Conservation (phyloP, 371 early-diverging fungal genomes). For the Mortierella sp. region DNA sequence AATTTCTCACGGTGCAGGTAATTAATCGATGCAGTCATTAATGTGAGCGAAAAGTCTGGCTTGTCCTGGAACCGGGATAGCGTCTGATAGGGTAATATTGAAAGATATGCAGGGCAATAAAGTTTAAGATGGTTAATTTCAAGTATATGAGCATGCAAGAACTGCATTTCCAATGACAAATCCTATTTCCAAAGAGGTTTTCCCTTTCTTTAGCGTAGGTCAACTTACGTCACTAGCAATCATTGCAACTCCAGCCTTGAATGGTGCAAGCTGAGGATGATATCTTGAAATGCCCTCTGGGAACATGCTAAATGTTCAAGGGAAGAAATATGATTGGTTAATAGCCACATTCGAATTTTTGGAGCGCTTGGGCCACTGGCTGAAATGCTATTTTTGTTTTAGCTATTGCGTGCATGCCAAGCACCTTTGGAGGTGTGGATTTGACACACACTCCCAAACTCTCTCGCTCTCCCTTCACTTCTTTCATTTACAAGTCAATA, state of each 20-base stretch:
- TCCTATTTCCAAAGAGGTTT: slow-evolving; percentile 2
- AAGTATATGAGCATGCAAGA: background rate
- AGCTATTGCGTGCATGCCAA: too few relatives aligned
- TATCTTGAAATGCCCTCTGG: slow-evolving; percentile 54
- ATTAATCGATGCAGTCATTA: slow-evolving; percentile 54
- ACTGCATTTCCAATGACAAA: slow-evolving; percentile 32
- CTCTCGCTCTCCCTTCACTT: background rate
- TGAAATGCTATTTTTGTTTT: too few relatives aligned
- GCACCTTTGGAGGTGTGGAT: background rate
- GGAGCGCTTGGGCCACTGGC: background rate
- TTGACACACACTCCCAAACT: background rate
- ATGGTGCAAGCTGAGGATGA: slow-evolving; percentile 51
- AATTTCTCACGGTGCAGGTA: slow-evolving; percentile 57
- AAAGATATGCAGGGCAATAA: background rate
- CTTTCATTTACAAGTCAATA: background rate
- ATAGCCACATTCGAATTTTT: too few relatives aligned
- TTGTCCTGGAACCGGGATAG: slow-evolving; percentile 39
- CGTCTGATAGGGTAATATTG: slow-evolving; percentile 15
- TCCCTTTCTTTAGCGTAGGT: background rate
- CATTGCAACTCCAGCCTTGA: slow-evolving; percentile 54
- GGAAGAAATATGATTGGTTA: too few relatives aligned
- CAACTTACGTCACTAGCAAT: slow-evolving; percentile 52
- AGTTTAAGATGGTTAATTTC: background rate
- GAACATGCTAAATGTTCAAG: slow-evolving; percentile 30
- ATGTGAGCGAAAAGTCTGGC: slow-evolving; percentile 46